phyloP scores from a whole-genome alignment of 805 yeast species.

The Starmerella kuoi region DNA sequence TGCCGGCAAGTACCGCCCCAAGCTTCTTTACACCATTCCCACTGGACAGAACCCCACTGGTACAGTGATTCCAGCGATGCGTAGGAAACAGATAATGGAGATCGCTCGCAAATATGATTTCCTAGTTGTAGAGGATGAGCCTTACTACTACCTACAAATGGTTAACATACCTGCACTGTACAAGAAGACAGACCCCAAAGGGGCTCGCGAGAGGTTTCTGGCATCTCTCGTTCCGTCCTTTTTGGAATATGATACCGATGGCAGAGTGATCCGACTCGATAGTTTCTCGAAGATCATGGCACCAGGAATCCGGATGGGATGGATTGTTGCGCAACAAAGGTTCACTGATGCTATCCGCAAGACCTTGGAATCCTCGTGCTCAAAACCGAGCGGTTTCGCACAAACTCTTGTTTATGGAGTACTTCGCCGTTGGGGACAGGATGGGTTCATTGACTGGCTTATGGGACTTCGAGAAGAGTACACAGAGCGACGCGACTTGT shows the following conservation, averaged over 20 bases:
- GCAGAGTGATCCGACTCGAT: constrained; percentile 79
- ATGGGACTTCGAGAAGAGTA: constrained; percentile 61
- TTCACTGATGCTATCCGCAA: constrained; percentile 55
- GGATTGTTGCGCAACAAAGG: constrained; percentile 60
- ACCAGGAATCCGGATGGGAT: constrained; percentile 80
- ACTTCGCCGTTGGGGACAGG: constrained; percentile 79
- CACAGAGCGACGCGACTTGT: constrained; percentile 75
- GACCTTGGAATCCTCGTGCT: constrained; percentile 69
- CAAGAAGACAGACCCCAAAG: constrained; percentile 27
- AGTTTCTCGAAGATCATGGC: constrained; percentile 85
- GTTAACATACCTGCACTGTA: constrained; percentile 36
- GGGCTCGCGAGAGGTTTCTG: constrained; percentile 46
- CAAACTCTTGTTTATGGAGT: constrained; percentile 59
- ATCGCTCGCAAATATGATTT: constrained; percentile 77
- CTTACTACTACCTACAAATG: constrained; percentile 93
- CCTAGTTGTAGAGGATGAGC: constrained; percentile 86
- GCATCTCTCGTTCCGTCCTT: constrained; percentile 61
- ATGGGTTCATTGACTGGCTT: constrained; percentile 81
- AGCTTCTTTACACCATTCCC: constrained; percentile 74
- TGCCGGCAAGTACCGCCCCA: constrained; percentile 58
- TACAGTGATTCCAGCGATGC: constrained; percentile 58
- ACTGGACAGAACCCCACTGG: constrained; percentile 99
- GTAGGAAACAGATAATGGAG: constrained; percentile 65
- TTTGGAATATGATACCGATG: constrained; percentile 64
- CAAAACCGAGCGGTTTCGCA: constrained; percentile 73